Conservation (phyloP, 441 rosid genomes). For the Biscutella laevigata region DNA sequence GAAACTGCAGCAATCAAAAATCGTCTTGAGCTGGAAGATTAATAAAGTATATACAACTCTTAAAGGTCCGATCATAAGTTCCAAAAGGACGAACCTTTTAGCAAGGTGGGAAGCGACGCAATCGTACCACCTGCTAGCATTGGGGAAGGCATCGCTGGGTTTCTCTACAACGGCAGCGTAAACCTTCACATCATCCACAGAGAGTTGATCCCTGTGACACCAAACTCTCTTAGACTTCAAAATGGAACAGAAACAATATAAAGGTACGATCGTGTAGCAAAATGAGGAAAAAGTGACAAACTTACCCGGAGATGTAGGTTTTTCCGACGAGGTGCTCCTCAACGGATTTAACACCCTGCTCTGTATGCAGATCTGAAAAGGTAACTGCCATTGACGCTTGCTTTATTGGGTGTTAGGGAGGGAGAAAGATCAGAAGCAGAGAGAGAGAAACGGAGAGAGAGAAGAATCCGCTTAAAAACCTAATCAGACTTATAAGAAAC, state of each 20-base stretch:
- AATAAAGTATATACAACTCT: not conserved
- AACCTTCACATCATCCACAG: constrained; percentile 76
- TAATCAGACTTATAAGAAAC: constrained; percentile 9
- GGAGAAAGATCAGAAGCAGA: not conserved
- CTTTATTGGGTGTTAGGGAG: not conserved
- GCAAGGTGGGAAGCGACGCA: constrained; percentile 55
- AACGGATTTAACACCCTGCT: constrained; percentile 47
- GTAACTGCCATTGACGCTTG: constrained; percentile 42
- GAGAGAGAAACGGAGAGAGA: not conserved
- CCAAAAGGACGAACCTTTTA: constrained; percentile 39
- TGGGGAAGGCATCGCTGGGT: constrained; percentile 58
- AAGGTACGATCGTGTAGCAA: not conserved
- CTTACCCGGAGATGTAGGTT: constrained; percentile 48
- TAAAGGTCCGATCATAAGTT: not conserved
- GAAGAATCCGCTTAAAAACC: constrained; percentile 8
- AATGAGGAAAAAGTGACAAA: not conserved
- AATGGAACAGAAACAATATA: not conserved
- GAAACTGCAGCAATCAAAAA: constrained; percentile 36
- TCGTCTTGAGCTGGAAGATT: not conserved
- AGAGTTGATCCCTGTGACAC: constrained; percentile 31
- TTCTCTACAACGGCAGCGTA: constrained; percentile 58
- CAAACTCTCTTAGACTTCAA: not conserved
- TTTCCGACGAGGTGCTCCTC: constrained; percentile 47
- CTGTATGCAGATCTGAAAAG: constrained; percentile 56
- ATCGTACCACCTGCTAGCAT: constrained; percentile 71